Evolutionary conservation across 2,329 filamentous ascomycete genomes (phyloP), one percentile per base, ranked within the genome.

Genomic region (Peltaster fructicola): DNA sequence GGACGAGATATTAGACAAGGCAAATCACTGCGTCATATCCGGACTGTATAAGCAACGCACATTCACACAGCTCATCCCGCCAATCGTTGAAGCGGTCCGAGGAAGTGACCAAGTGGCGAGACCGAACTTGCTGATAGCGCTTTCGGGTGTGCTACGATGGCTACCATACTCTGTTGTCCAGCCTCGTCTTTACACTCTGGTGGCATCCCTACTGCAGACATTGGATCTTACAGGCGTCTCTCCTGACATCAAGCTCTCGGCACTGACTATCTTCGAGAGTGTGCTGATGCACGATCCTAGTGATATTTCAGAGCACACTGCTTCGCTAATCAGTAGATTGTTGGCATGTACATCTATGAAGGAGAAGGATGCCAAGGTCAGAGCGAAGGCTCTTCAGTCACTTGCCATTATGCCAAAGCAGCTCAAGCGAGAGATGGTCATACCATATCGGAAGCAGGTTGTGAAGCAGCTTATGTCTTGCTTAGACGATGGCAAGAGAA

Each of bases 1-100:
- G 3, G 68, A 73, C 35, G 65, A 72, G 32, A 51, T 75, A 12
- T 49, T 76, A 17, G 67, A 57, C 8, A 59, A 65, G 31, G 49
- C 58, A 17, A 75, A 75, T 36, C 61, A 68, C 32, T 72, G 68
- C 31, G 57, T 59, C 10, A 61, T 75, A 17, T 64, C 69, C 3
- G 55, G 68, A 3, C 53, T 76, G 3, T 62, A 66, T 35, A 72
- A 69, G 39, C 71, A 76, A 38, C 68, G 65, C 32, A 57, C 65
- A 19, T 75, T 76, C 48, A 59, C 58, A 15, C 61, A 67, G 9
- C 53, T 69, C 4, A 54, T 68, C 2, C 68, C 70, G 0, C 46
- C 58, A 15, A 63, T 74, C 24, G 59, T 64, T 4, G 46, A 54
- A 14, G 51, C 55, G 3, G 67, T 71, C 40, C 58, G 56, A 29